These are phyloP conservation scores for Magnolia kwangsiensis DNA, from an alignment of 164 flowering plant genomes.

Conservation along the genomic window DNA sequence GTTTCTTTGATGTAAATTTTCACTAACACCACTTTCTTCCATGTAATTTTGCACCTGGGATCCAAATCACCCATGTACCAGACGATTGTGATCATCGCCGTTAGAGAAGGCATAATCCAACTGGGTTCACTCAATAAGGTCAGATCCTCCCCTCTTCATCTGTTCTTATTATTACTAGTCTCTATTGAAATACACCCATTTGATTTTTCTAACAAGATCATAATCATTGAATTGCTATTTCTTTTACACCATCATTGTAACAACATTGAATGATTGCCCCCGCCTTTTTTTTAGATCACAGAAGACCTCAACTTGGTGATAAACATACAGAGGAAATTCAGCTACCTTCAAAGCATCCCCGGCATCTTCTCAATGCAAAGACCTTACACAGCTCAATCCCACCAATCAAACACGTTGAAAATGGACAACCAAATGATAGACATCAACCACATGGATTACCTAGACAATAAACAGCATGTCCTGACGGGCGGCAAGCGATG, in stretches of 20 bases:
- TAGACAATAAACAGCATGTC: constrained; percentile 24
- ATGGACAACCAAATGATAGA: constrained; percentile 18
- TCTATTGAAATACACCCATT: neutral
- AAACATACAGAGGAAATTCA: constrained; percentile 68
- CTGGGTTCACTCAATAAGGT: constrained; percentile 80
- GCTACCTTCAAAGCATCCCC: constrained; percentile 63
- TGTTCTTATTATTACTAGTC: neutral
- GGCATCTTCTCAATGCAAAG: constrained; percentile 59
- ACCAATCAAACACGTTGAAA: constrained; percentile 27
- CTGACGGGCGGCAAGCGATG: constrained; percentile 40
- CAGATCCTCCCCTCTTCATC: neutral
- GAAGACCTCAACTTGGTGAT: constrained; percentile 75
- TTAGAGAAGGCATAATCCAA: constrained; percentile 78
- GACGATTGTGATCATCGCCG: constrained; percentile 75
- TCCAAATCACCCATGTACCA: constrained; percentile 12
- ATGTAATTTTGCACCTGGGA: neutral
- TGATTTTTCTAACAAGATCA: no score
- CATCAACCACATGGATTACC: constrained; percentile 7
- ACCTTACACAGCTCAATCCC: constrained; percentile 37
- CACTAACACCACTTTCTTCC: neutral
- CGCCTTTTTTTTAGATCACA: constrained; percentile 26
- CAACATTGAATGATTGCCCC: neutral
- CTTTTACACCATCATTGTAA: neutral
- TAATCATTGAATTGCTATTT: neutral
- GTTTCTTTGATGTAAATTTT: no score